Conservation (phyloP, 306 rosid genomes). For the Rosa persica region DNA sequence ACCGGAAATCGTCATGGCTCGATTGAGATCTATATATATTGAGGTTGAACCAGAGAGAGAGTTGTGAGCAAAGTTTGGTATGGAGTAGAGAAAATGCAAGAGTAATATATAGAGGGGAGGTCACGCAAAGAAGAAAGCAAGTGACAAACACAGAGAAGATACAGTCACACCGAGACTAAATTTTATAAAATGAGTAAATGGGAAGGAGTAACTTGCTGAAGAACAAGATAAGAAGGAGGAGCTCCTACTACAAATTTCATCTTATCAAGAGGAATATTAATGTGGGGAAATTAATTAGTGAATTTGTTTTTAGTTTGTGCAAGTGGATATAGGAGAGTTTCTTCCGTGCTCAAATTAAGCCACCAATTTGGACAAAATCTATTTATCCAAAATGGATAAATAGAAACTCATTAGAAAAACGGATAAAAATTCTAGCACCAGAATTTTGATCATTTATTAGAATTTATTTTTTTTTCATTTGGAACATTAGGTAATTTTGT, state of each 20-base stretch:
- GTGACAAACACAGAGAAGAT: neutral
- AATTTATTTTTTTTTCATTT: too few relatives aligned
- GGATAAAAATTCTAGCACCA: neutral
- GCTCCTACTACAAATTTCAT: neutral
- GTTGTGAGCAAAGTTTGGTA: neutral
- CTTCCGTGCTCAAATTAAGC: neutral
- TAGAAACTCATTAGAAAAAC: neutral
- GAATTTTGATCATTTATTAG: neutral
- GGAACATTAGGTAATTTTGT: neutral
- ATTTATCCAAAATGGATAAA: neutral
- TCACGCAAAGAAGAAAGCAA: neutral
- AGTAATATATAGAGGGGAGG: neutral
- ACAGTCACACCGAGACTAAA: neutral
- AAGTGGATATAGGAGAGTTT: neutral
- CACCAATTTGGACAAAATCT: neutral
- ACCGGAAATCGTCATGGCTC: conserved; percentile 31
- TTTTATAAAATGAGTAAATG: neutral
- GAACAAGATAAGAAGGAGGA: neutral
- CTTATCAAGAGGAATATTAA: neutral
- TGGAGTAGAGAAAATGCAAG: neutral
- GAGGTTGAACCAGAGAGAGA: neutral
- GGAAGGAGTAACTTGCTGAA: neutral
- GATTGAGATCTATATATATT: neutral
- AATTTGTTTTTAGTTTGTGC: neutral
- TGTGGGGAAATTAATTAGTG: neutral